Evolutionary conservation across 768 basidiomycete genomes (phyloP).

Genomic region (Lentinus brumalis): DNA sequence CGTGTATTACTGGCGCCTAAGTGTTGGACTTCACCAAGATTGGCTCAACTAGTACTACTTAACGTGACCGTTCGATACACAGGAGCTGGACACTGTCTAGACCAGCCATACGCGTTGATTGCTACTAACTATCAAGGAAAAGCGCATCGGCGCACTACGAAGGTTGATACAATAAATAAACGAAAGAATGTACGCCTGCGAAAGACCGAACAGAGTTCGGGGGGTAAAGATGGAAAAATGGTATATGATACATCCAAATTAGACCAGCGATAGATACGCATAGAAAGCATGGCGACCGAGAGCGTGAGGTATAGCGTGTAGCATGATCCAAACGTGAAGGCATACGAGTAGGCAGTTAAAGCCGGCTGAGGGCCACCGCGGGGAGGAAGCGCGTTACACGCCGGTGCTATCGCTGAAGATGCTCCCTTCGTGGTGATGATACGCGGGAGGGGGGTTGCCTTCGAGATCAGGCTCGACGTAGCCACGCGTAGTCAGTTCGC

Average conservation of each 20-base stretch:
- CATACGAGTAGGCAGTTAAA: background rate
- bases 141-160: slow-evolving; percentile 12
- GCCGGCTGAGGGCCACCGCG: background rate
- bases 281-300: slow-evolving; percentile 12
- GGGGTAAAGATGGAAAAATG: background rate
- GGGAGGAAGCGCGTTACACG: background rate
- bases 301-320: slow-evolving; percentile 9
- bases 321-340: slow-evolving; percentile 5
- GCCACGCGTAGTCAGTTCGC: slow-evolving; percentile 26
- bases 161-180: slow-evolving; percentile 13
- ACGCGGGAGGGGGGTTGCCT: slow-evolving; percentile 19
- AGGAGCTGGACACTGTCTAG: background rate
- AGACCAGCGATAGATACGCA: slow-evolving; percentile 13
- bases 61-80: no score
- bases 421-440: slow-evolving; percentile 15
- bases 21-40: background rate
- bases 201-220: background rate
- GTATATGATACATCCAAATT: slow-evolving; percentile 1
- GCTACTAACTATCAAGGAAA: background rate
- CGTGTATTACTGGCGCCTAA: background rate
- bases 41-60: background rate
- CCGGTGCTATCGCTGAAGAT: slow-evolving; percentile 18
- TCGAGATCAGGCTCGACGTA: slow-evolving; percentile 22
- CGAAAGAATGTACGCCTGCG: background rate
- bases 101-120: slow-evolving; percentile 4